Base-by-base conservation (phyloP, 2,329 filamentous ascomycete species). In the Teratosphaeria epicoccoides region DNA sequence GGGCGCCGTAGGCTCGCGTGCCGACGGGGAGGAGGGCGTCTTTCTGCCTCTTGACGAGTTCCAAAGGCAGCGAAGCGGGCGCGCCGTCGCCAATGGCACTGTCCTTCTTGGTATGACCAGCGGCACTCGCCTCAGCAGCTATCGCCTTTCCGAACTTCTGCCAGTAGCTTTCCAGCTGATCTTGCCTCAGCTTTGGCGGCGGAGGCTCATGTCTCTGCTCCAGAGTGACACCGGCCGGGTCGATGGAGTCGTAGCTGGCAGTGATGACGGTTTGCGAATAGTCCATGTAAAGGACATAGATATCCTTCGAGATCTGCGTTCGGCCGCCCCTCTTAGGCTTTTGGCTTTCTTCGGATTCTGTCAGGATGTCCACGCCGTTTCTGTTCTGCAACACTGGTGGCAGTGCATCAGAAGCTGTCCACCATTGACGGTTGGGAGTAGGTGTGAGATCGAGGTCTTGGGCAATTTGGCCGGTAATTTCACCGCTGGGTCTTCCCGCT, bases 231-330 rank as follows among this genome's bases (percentile, higher is more conserved):
- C 91, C 84, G 1, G 79, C 74, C 2, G 85, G 78, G 64, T 95
- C 83, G 49, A 82, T 79, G 1, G 83, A 75, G 66, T 95, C 87
- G 67, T 85, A 97, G 48, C 78, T 83, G 17, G 84, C 86, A 0
- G 84, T 88, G 62, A 98, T 80, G 57, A 94, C 77, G 0, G 91
- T 97, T 67, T 97, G 93, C 17, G 90, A 96, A 69, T 98, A 98
- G 71, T 98, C 93, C 63, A 89, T 84, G 73, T 88, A 98, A 7
- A 98, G 73, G n/a, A 97, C 75, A 61, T 85, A 93, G 43, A 96
- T 77, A 54, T 90, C 83, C 58, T 90, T 90, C 6, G 84, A 87
- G 20, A 95, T 74, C 1, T 77, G 78, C 0, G 82, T 82, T 66
- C 83, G 84, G 24, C 86, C 83, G 24, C 84, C 84, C 12, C 83